Evolutionary conservation across 257 asterid genomes (phyloP).

Genomic region (Jasminum sambac): DNA sequence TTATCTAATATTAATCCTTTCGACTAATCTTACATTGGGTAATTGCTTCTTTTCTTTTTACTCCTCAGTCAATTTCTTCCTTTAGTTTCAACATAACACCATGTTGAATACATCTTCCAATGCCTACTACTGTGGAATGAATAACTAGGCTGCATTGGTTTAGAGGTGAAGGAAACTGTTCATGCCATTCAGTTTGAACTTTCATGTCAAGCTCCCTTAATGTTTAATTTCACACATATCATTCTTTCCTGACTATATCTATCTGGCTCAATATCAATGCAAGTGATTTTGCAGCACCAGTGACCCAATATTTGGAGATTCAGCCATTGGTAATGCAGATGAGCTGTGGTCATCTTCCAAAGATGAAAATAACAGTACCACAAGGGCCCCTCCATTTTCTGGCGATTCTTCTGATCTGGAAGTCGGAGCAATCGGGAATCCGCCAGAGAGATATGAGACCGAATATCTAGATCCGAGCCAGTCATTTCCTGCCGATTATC

Average conservation of each 20-base stretch:
- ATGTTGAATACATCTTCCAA: background rate
- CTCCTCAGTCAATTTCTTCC: background rate
- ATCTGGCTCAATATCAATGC: conserved; percentile 71
- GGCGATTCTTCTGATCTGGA: conserved; percentile 58
- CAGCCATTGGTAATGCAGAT: conserved; percentile 49
- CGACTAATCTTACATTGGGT: background rate
- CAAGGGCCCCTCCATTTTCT: conserved; percentile 43
- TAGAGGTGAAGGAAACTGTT: background rate
- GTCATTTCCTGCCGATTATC: conserved; percentile 40
- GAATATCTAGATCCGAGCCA: conserved; percentile 50
- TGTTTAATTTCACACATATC: conserved; percentile 9
- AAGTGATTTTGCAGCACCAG: conserved; percentile 81
- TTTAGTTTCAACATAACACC: background rate
- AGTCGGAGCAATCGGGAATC: conserved; percentile 37
- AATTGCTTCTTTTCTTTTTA: background rate
- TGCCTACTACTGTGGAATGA: background rate
- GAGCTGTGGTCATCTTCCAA: conserved; percentile 82
- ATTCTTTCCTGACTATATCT: conserved; percentile 31
- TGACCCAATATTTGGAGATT: conserved; percentile 65
- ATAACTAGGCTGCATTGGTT: conserved; percentile 13
- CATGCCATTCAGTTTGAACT: background rate
- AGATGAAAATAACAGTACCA: conserved; percentile 52
- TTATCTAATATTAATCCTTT: no score
- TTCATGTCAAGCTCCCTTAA: background rate
- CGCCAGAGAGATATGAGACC: conserved; percentile 40